These are phyloP conservation scores for Citrus australasica DNA, from an alignment of 345 rosid genomes.

Conservation along the genomic window DNA sequence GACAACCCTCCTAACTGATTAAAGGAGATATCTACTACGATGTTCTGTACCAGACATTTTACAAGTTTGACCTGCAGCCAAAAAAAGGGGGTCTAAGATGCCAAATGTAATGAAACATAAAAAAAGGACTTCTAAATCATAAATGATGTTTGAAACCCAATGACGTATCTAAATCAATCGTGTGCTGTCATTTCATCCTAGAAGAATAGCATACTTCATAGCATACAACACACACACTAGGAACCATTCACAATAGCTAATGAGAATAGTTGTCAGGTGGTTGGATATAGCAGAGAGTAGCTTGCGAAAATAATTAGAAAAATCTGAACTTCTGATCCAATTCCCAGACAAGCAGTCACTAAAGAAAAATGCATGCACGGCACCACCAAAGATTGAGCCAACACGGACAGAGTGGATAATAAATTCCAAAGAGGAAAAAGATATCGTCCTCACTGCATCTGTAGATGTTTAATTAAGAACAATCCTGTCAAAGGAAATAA, in stretches of 20 bases:
- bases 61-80: constrained; percentile 83
- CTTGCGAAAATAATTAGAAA: neutral
- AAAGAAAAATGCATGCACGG: neutral
- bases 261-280: neutral
- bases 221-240: neutral
- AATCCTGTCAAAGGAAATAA: neutral
- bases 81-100: constrained; percentile 14
- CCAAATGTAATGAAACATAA: neutral
- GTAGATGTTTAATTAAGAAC: neutral
- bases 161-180: neutral
- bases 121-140: neutral
- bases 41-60: constrained; percentile 77
- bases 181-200: neutral
- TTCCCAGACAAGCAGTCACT: neutral
- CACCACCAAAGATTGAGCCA: neutral
- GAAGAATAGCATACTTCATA: neutral
- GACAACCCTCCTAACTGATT: constrained; percentile 85
- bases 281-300: neutral
- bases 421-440: neutral
- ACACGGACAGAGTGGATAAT: neutral
- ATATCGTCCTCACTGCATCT: neutral
- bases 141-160: neutral
- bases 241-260: neutral
- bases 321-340: neutral
- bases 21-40: constrained; percentile 88